Conservation (phyloP, 2,329 filamentous ascomycete genomes). For the Phialophora chinensis region DNA sequence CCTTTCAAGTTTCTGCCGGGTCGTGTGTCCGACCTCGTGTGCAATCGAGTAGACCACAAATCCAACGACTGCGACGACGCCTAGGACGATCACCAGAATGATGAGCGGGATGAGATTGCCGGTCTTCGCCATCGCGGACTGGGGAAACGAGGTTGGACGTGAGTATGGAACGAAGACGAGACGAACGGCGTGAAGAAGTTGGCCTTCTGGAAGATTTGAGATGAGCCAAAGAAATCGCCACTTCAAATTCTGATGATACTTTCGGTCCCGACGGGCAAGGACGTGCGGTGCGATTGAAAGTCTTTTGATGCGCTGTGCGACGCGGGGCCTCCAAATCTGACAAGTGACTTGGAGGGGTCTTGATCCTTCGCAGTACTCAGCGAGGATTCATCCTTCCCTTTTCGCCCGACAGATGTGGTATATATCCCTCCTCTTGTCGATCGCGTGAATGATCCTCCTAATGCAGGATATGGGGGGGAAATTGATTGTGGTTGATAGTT, state of each 20-base stretch:
- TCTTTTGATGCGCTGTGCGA: slow-evolving; percentile 4
- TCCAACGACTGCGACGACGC: slow-evolving; percentile 58
- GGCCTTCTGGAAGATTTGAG: not conserved
- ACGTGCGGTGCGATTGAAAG: not conserved
- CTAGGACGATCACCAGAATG: slow-evolving; percentile 61
- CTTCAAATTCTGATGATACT: not conserved
- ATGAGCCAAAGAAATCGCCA: not conserved
- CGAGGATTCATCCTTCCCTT: not conserved
- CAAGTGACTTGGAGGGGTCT: not conserved
- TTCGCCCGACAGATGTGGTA: not conserved
- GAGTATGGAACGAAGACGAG: not conserved
- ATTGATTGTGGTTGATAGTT: slow-evolving; percentile 1
- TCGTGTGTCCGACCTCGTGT: slow-evolving; percentile 63
- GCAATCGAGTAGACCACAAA: slow-evolving; percentile 65
- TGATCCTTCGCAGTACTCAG: not conserved
- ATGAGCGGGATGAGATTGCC: slow-evolving; percentile 59
- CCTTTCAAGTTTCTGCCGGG: slow-evolving; percentile 67
- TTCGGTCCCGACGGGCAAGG: not conserved
- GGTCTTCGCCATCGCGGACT: slow-evolving; percentile 34
- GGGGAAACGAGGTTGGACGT: not conserved
- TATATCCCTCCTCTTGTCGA: slow-evolving; percentile 12
- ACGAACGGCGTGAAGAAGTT: not conserved
- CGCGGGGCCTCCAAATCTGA: slow-evolving; percentile 2
- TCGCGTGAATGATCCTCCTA: slow-evolving; percentile 11
- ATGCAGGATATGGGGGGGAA: slow-evolving; percentile 15